Evolutionary conservation across 306 rosid genomes (phyloP), one percentile per base, ranked within the genome.

Genomic region (Vigna hirtella): DNA sequence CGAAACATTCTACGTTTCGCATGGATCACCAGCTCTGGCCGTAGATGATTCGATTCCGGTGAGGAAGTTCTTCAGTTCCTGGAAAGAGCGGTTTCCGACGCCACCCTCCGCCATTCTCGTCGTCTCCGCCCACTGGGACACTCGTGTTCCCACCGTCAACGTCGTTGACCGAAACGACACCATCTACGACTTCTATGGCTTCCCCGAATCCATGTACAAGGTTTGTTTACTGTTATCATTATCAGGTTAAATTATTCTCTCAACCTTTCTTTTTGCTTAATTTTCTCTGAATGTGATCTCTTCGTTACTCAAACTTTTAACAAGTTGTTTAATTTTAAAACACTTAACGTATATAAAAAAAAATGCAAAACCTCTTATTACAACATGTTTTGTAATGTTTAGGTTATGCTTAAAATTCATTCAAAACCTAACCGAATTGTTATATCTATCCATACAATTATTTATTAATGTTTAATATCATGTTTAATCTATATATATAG

Each of bases 181-280:
- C 91, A 90, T 90, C 69, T 32, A 93, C 42, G 98, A 93, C 63
- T 93, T 90, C 84, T 89, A 86, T 66, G 83, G 85, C 77, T 90
- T 93, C 80, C 90, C 96, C 50, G 17, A 74, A 11, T 13, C 66
- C 72, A 86, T 89, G 93, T 93, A 90, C 84, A 38, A 87, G 93
- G 91, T 90, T 30, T 6, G 8, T 36, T 7, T 18, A 18, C 8
- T n/a, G 7, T 52, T 52, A n/a, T 30, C 0, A 30, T 7, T 53
- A 9, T 18, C 8, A 45, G 50, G 50, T 45, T 45, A 42, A 42
- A 42, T 9, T 9, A 42, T 11, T 42, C 13, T 42, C 10, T 42
- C 9, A 42, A 40, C 2, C 45, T 40, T 9, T 7, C 45, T 42
- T 0, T 2, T 42, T 9, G 2, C 10, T 42, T 2, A 8, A 40